phyloP scores from a whole-genome alignment of 1,284 basidiomycete species.

The Ganoderma leucocontextum region DNA sequence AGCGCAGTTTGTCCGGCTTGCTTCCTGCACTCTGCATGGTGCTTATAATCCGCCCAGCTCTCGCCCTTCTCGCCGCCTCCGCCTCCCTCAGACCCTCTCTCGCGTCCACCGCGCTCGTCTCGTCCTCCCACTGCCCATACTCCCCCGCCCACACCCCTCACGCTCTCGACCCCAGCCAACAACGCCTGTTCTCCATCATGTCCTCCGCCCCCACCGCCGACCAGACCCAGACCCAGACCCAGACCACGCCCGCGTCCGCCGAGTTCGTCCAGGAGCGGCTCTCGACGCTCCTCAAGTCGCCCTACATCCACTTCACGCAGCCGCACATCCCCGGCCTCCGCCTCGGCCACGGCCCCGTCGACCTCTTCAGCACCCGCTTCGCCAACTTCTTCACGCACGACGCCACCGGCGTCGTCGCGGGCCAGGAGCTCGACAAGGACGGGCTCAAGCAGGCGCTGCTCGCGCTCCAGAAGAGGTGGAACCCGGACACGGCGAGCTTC shows the following conservation, averaged over 20 bases:
- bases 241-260: slow-evolving; percentile 26
- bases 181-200: slow-evolving; percentile 23
- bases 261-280: slow-evolving; percentile 41
- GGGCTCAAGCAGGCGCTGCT: slow-evolving; percentile 40
- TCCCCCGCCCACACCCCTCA: not conserved
- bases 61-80: not conserved
- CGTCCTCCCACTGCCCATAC: not conserved
- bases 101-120: not conserved
- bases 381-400: slow-evolving; percentile 40
- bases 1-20: not conserved
- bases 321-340: slow-evolving; percentile 28
- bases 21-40: not conserved
- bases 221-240: not conserved
- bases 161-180: not conserved
- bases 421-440: slow-evolving; percentile 38
- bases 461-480: slow-evolving; percentile 41
- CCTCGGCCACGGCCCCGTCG: slow-evolving; percentile 43
- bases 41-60: not conserved
- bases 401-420: slow-evolving; percentile 37
- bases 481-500: slow-evolving; percentile 33
- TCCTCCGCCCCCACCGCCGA: slow-evolving; percentile 17
- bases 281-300: slow-evolving; percentile 39
- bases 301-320: slow-evolving; percentile 42
- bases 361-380: slow-evolving; percentile 44
- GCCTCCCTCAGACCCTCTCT: not conserved